Conservation (phyloP, 805 yeast species). For the Schwanniomyces vanrijiae region DNA sequence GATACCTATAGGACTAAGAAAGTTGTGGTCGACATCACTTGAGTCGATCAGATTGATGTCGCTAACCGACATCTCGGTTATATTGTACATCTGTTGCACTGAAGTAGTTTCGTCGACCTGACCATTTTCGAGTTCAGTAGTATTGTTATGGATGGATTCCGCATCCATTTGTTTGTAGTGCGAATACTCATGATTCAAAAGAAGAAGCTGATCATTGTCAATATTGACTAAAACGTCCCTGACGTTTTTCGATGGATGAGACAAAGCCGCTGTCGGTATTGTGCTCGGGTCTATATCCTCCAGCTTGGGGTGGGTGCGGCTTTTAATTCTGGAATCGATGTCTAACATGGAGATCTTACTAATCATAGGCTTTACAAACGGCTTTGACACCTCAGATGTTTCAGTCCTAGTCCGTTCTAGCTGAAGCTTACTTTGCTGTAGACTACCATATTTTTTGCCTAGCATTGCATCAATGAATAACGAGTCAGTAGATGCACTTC, state of each 20-base stretch:
- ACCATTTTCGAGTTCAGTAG: background rate
- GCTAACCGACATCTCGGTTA: conserved; percentile 20
- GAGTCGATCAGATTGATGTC: conserved; percentile 23
- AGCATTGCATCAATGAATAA: conserved; percentile 34
- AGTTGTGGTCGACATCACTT: conserved; percentile 4
- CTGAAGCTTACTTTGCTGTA: conserved; percentile 1
- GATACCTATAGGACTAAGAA: background rate
- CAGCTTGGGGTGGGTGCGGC: background rate
- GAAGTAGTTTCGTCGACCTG: background rate
- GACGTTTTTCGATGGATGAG: background rate
- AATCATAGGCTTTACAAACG: background rate
- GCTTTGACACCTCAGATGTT: conserved; percentile 2
- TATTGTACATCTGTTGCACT: conserved; percentile 14
- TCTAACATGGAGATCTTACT: background rate
- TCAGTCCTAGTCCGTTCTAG: conserved; percentile 3
- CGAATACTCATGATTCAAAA: background rate
- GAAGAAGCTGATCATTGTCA: background rate
- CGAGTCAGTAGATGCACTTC: conserved; percentile 41
- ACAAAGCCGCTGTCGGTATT: background rate
- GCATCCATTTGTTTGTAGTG: background rate
- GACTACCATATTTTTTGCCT: conserved; percentile 19
- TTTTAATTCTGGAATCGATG: background rate
- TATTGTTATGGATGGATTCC: background rate
- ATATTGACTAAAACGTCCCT: background rate
- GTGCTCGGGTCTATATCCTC: background rate